A percentile compares a stretch with the other conserved stretches of the same genome.
phyloP scores from a whole-genome alignment of 2,329 filamentous ascomycete genomes.

The Xylaria sp. region DNA sequence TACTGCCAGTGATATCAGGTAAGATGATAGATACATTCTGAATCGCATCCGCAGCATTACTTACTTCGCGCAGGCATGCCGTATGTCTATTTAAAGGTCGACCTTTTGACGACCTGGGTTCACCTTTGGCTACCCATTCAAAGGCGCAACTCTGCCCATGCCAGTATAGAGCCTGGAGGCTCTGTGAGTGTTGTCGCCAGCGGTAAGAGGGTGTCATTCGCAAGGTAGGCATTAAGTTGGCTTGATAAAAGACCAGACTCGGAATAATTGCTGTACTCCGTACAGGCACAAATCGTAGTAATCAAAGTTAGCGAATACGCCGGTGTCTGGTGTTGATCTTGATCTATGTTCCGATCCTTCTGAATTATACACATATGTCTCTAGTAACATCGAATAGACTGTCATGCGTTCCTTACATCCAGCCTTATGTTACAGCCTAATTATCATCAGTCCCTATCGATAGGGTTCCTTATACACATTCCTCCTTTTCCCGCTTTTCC shows the following conservation, averaged over 20 bases:
- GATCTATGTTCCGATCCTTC: not conserved
- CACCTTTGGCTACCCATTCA: no score
- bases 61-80: no score
- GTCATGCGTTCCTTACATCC: slow-evolving; percentile 16
- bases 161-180: no score
- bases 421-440: slow-evolving; percentile 17
- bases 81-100: no score
- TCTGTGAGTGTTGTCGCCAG: no score
- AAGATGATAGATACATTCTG: no score
- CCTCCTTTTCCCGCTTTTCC: not conserved
- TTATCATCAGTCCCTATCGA: not conserved
- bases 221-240: no score
- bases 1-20: no score
- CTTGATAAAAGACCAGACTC: not conserved
- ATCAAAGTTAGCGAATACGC: not conserved
- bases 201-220: no score
- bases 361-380: slow-evolving; percentile 4
- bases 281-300: not conserved
- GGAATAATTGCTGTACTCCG: not conserved
- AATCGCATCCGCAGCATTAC: no score
- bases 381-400: not conserved
- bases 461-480: not conserved
- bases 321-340: not conserved
- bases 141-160: no score
- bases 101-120: no score